Evolutionary conservation across 2,329 filamentous ascomycete genomes (phyloP).

Genomic region (Colletotrichum liriopes): DNA sequence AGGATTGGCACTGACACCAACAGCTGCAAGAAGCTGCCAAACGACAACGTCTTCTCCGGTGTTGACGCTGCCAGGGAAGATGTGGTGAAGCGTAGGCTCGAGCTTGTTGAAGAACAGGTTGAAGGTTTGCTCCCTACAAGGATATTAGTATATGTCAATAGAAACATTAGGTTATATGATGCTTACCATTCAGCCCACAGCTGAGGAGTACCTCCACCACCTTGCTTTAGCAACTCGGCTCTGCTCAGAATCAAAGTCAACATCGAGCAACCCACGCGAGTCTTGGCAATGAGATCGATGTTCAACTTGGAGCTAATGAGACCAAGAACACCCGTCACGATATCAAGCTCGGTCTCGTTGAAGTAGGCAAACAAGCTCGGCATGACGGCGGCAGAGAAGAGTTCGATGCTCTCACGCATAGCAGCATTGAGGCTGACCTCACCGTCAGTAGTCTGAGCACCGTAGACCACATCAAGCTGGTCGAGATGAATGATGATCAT

Average conservation of each 20-base stretch:
- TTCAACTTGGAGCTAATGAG: constrained; percentile 88
- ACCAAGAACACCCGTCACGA: constrained; percentile 91
- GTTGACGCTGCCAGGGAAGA: constrained; percentile 94
- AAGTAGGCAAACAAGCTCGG: constrained; percentile 91
- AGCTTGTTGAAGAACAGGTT: constrained; percentile 89
- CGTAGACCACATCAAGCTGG: constrained; percentile 88
- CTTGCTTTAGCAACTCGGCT: constrained; percentile 93
- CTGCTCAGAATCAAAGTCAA: constrained; percentile 95
- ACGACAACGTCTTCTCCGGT: constrained; percentile 95
- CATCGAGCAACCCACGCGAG: constrained; percentile 89
- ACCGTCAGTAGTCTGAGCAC: constrained; percentile 81
- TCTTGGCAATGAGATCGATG: constrained; percentile 86
- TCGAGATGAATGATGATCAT: constrained; percentile 97
- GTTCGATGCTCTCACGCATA: constrained; percentile 91
- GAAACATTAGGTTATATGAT: constrained; percentile 46
- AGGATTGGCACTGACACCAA: constrained; percentile 92
- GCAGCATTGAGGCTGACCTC: constrained; percentile 81
- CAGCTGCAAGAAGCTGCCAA: constrained; percentile 96
- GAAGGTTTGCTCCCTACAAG: constrained; percentile 79
- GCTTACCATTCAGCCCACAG: constrained; percentile 85
- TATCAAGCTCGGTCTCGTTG: constrained; percentile 90
- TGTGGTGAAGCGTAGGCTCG: constrained; percentile 85
- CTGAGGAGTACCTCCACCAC: constrained; percentile 77
- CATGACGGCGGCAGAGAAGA: constrained; percentile 91
- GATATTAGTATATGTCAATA: constrained; percentile 13